Conservation (phyloP, 352 stramenopile genomes). For the Phytophthora fragariaefolia region DNA sequence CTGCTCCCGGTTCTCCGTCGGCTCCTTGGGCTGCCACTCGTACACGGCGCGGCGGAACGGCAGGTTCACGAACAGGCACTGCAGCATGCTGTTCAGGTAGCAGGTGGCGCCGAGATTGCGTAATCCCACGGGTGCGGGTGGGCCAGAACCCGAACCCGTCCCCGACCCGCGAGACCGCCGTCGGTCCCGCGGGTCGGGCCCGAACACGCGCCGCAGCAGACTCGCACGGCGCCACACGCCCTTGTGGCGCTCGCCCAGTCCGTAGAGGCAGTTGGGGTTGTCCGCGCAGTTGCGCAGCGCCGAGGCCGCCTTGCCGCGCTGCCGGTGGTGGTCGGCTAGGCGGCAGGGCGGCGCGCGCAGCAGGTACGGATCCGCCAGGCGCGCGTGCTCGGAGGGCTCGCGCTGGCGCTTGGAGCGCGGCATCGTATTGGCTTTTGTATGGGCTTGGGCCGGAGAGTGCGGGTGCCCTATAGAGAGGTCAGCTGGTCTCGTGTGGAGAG, state of each 20-base stretch:
- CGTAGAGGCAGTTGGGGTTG: slow-evolving; percentile 90
- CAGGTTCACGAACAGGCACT: slow-evolving; percentile 80
- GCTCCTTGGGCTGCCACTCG: slow-evolving; percentile 75
- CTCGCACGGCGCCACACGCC: slow-evolving; percentile 74
- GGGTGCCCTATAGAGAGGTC: no score
- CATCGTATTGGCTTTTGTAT: no score
- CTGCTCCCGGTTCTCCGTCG: slow-evolving; percentile 52
- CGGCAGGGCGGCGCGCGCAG: slow-evolving; percentile 52
- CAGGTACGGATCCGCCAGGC: slow-evolving; percentile 67
- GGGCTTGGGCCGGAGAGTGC: no score
- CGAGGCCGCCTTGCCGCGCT: slow-evolving; percentile 44
- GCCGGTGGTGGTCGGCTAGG: slow-evolving; percentile 65
- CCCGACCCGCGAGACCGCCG: slow-evolving; percentile 24
- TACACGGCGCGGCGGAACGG: slow-evolving; percentile 81
- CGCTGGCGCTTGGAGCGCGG: slow-evolving; percentile 60
- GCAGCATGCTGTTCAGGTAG: slow-evolving; percentile 91
- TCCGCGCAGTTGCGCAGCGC: slow-evolving; percentile 71
- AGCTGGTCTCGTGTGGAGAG: no score
- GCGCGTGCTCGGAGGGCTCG: slow-evolving; percentile 33
- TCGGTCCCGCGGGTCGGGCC: slow-evolving; percentile 71
- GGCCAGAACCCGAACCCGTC: no score
- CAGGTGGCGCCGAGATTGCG: slow-evolving; percentile 89
- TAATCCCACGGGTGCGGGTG: slow-evolving; percentile 65
- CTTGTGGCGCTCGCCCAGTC: slow-evolving; percentile 78
- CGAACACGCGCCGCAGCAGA: slow-evolving; percentile 61